phyloP scores from a whole-genome alignment of 2,329 filamentous ascomycete genomes.

The Parastagonospora avenae region DNA sequence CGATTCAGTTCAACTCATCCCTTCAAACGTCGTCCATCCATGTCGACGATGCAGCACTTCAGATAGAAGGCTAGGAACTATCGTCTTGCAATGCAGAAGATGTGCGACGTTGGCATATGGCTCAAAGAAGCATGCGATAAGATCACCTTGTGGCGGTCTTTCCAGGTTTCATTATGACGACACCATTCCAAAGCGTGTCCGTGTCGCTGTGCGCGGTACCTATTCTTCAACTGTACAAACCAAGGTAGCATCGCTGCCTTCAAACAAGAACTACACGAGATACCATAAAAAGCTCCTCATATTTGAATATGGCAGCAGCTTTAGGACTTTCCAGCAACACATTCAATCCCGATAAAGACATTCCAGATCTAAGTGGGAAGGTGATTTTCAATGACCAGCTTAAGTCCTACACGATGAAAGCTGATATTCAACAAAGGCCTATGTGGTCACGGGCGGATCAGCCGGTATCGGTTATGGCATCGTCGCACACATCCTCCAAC shows the following conservation, averaged over 20 bases:
- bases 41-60: too few relatives aligned
- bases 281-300: not conserved
- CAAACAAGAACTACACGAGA: not conserved
- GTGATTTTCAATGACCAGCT: constrained; percentile 12
- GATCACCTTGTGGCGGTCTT: not conserved
- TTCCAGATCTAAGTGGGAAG: constrained; percentile 49
- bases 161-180: constrained; percentile 20
- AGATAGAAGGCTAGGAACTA: too few relatives aligned
- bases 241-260: not conserved
- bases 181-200: constrained; percentile 10
- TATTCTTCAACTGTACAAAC: not conserved
- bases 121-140: not conserved
- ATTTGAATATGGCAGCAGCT: constrained; percentile 7
- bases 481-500: constrained; percentile 58
- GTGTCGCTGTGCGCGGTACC: not conserved
- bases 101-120: too few relatives aligned
- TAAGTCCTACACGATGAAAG: not conserved
- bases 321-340: constrained; percentile 34
- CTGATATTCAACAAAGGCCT: constrained; percentile 38
- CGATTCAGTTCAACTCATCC: too few relatives aligned
- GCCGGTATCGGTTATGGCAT: constrained; percentile 60
- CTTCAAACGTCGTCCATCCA: too few relatives aligned
- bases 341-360: constrained; percentile 48
- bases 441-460: constrained; percentile 56
- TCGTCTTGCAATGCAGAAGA: too few relatives aligned